Evolutionary conservation across 495 filamentous ascomycete genomes (phyloP).

Genomic region (Friedmanniomyces simplex): DNA sequence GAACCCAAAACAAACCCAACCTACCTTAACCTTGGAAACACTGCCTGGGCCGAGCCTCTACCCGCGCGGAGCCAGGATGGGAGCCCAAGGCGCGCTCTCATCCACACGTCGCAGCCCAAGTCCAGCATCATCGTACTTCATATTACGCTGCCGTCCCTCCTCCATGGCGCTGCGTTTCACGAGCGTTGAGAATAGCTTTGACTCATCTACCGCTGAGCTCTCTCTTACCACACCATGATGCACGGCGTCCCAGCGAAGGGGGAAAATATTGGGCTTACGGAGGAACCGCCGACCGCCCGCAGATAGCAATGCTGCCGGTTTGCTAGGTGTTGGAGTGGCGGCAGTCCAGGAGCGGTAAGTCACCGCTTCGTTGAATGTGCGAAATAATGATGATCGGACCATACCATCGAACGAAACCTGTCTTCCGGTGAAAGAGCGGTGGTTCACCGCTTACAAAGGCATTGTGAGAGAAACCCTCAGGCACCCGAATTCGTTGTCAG

Average conservation of each 20-base stretch:
- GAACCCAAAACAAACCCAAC: neutral
- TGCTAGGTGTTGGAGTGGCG: no score
- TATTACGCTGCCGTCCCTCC: neutral
- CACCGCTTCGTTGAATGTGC: no score
- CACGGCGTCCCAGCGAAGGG: neutral
- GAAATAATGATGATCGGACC: neutral
- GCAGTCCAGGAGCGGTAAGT: no score
- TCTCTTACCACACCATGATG: neutral
- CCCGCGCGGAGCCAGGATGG: neutral
- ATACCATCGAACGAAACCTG: neutral
- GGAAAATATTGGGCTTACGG: neutral
- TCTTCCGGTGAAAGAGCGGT: neutral
- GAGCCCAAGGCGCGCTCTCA: neutral
- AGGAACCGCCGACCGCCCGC: neutral
- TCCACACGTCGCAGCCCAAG: neutral
- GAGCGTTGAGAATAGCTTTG: neutral
- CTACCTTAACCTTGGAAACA: neutral
- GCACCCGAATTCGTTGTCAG: no score
- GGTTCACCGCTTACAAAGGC: neutral
- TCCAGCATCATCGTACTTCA: slow-evolving; percentile 1
- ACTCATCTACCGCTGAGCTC: neutral
- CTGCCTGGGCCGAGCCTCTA: neutral
- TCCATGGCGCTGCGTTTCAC: neutral
- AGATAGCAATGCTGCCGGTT: no score
- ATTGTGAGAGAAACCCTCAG: neutral